Evolutionary conservation across 257 asterid species (phyloP), one percentile per base, ranked within the genome.

Genomic region (Solanum dulcamara): DNA sequence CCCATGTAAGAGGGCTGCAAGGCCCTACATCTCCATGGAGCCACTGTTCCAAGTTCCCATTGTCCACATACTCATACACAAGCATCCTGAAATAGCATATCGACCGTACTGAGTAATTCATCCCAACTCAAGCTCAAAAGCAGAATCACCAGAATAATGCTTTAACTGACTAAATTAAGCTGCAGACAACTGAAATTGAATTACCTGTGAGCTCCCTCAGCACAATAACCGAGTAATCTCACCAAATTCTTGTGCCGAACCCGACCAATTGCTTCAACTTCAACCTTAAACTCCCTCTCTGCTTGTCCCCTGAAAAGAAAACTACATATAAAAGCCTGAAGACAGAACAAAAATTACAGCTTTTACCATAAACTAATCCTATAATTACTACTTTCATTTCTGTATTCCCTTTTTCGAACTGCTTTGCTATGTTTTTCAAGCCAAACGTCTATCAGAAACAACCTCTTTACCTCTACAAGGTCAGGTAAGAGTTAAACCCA

Each of bases 21-120:
- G 94, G 90, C 84, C 99, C 98, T 14, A 95, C 97, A 85, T 95
- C 99, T 48, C 99, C 99, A 88, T 95, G 98, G 88, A 95, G 91
- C 99, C 99, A 95, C 85, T 95, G 98, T 60, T 94, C 99, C 88
- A 95, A 90, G 87, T 95, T 95, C 37, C 98, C 98, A 82, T 95
- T 92, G 91, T 95, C 92, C 22, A 93, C 97, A 82, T 89, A 95
- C 87, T 95, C 98, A 30, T 95, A 95, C 50, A 95, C 98, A 81
- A 95, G 97, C 96, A 95, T 92, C 92, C 98, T 95, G 86, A 75
- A 42, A 88, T 20, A 17, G 83, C 42, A 48, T 18, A 79, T 48
- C 10, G 11, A 46, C 81, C 42, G 18, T 28, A 46, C 48, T 30
- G 28, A 79, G 83, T 30, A 28, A 79, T 70, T 70, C 48, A 18